Conservation (phyloP, 495 filamentous ascomycete species). For the Penicillium lividum region DNA sequence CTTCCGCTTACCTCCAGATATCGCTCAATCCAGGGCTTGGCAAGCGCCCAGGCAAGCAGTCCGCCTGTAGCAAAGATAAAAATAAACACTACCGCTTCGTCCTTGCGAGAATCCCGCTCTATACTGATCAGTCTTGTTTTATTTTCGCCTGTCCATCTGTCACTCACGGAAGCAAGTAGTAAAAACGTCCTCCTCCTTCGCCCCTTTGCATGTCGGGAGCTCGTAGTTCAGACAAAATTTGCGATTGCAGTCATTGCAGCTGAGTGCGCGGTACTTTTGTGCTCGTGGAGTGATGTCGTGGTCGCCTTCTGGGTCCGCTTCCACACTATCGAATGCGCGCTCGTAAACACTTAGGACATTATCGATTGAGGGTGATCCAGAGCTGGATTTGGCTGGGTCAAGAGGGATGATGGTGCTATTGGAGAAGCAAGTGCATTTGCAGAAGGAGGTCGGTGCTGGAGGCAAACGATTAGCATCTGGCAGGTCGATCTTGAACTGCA, state of each 20-base stretch:
- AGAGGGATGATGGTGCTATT: slow-evolving; percentile 85
- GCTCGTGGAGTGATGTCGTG: slow-evolving; percentile 22
- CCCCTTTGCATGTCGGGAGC: slow-evolving; percentile 81
- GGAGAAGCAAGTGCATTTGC: slow-evolving; percentile 94
- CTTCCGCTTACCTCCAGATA: slow-evolving; percentile 54
- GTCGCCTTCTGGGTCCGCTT: slow-evolving; percentile 7
- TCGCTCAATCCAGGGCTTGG: slow-evolving; percentile 64
- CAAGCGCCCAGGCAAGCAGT: slow-evolving; percentile 75
- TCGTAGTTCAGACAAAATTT: slow-evolving; percentile 85
- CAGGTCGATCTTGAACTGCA: neutral
- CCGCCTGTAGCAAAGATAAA: slow-evolving; percentile 89
- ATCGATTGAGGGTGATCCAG: slow-evolving; percentile 21
- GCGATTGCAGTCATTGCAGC: slow-evolving; percentile 86
- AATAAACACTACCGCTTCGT: slow-evolving; percentile 85
- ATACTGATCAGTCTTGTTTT: slow-evolving; percentile 11
- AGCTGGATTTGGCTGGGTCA: slow-evolving; percentile 31
- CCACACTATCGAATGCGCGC: slow-evolving; percentile 16
- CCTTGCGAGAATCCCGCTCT: slow-evolving; percentile 87
- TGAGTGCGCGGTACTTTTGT: slow-evolving; percentile 44
- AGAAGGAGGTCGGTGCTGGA: slow-evolving; percentile 75
- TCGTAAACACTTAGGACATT: slow-evolving; percentile 30
- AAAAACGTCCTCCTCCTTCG: slow-evolving; percentile 82
- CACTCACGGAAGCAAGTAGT: slow-evolving; percentile 84
- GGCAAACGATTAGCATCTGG: slow-evolving; percentile 15
- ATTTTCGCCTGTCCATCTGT: neutral